Conservation (phyloP, 2,329 filamentous ascomycete genomes). For the Magnaporthiopsis incrustans region DNA sequence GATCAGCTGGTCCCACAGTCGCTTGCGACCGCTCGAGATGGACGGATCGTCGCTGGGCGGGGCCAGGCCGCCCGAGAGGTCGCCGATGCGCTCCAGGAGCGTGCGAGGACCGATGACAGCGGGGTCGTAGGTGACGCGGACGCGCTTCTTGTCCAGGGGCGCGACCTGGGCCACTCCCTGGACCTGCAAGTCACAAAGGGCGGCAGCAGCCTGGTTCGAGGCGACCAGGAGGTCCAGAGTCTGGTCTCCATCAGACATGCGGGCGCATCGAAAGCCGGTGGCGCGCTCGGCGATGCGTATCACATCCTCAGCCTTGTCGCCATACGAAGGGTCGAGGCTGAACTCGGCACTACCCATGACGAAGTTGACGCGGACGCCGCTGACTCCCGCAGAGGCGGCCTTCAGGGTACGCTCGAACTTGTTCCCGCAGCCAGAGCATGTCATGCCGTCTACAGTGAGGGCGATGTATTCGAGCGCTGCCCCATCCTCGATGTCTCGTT, state of each 20-base stretch:
- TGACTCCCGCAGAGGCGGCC: conserved; percentile 19
- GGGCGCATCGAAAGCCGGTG: conserved; percentile 23
- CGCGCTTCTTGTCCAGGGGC: conserved; percentile 20
- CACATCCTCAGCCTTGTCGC: conserved; percentile 19
- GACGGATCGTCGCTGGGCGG: conserved; percentile 24
- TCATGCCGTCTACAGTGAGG: conserved; percentile 26
- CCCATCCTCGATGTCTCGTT: conserved; percentile 18
- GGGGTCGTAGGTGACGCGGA: conserved; percentile 27
- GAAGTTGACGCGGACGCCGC: conserved; percentile 27
- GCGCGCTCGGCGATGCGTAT: conserved; percentile 18
- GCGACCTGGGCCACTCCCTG: conserved; percentile 19
- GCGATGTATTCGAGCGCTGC: conserved; percentile 18
- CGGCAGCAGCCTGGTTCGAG: not conserved
- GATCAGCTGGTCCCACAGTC: conserved; percentile 23
- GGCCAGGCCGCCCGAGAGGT: conserved; percentile 19
- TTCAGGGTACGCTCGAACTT: conserved; percentile 23
- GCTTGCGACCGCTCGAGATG: conserved; percentile 20
- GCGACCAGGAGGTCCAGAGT: conserved; percentile 20
- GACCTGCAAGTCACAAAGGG: not conserved
- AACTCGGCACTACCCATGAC: conserved; percentile 29
- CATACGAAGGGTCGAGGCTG: conserved; percentile 15
- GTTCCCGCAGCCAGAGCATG: conserved; percentile 27
- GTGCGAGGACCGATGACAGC: conserved; percentile 23
- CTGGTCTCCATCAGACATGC: conserved; percentile 19
- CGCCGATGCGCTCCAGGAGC: conserved; percentile 14